Evolutionary conservation across 257 asterid genomes (phyloP), one percentile per base, ranked within the genome.

Genomic region (Fraxinus quadrangulata): DNA sequence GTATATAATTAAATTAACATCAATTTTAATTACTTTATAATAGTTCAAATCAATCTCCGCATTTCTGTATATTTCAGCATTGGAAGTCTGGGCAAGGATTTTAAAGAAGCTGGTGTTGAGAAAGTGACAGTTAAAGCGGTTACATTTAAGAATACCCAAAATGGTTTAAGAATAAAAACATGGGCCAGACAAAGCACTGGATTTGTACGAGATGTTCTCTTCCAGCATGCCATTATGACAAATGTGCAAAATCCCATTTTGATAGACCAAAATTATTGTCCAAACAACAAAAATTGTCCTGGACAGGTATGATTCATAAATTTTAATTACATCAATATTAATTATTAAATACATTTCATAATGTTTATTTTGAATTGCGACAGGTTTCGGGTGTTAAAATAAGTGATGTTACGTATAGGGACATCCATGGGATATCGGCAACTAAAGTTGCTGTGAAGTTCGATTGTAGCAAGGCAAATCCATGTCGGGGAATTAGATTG

Each of bases 221-320:
- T 90, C 45, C 88, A 88, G 72, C 84, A 85, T 83, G 86, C 81
- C 65, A 79, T 61, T 2, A 90, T 90, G 96, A 72, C 65, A 33
- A 80, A 88, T 83, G 93, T 89, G 74, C 78, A 84, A 39, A 91
- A 91, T 73, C 91, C 96, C 26, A 88, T 91, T 16, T 82, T 91
- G 0, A 89, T 91, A 8, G 94, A 91, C 86, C 94, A 91, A 47
- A 81, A 91, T 73, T 91, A 91, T 71, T 91, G 94, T 79, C 92
- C 92, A 5, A 28, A 47, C 42, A 71, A 81, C 73, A 68, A 42
- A 67, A 78, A 84, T 24, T 87, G 92, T 66, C 91, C 92, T 19
- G 83, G 81, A 2, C 86, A 90, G 91, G 95, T 90, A 77, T 24
- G 13, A 42, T 37, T 37, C 42, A 37, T 7, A 36, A 37, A 3